A percentile compares a stretch with the other conserved stretches of the same genome.
Conservation (phyloP, 768 basidiomycete genomes). For the Boletus patriciae region DNA sequence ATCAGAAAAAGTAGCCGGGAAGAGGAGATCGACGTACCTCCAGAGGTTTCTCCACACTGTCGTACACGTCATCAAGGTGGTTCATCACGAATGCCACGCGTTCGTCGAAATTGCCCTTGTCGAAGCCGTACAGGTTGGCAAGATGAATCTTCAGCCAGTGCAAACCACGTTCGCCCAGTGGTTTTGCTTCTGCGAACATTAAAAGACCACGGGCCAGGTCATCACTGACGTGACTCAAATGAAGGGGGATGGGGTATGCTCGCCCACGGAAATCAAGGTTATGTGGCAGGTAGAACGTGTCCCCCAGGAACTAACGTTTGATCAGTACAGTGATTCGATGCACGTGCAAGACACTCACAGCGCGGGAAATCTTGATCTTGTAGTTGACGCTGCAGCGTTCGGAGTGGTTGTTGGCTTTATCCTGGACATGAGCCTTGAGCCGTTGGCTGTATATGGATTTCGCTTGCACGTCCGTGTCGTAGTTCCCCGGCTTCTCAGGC, state of each 20-base stretch:
- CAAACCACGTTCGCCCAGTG: constrained; percentile 80
- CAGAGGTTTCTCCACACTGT: constrained; percentile 79
- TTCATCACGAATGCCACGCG: constrained; percentile 78
- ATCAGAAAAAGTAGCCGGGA: constrained; percentile 3
- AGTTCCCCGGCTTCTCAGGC: constrained; percentile 48
- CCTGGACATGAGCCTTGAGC: constrained; percentile 53
- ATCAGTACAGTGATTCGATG: background rate
- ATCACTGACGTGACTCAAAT: constrained; percentile 94
- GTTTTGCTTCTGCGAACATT: constrained; percentile 74
- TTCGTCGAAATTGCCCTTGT: constrained; percentile 93
- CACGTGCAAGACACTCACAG: constrained; percentile 50
- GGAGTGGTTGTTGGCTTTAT: constrained; percentile 81
- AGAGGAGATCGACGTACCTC: constrained; percentile 45
- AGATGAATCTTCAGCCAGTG: constrained; percentile 96
- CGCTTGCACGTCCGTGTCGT: constrained; percentile 53
- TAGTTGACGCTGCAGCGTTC: constrained; percentile 94
- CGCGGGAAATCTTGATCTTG: constrained; percentile 92
- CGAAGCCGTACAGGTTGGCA: constrained; percentile 89
- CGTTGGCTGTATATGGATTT: constrained; percentile 55
- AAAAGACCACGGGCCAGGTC: constrained; percentile 88
- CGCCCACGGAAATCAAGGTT: constrained; percentile 98
- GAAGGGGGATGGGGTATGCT: constrained; percentile 94
- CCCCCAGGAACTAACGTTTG: constrained; percentile 69
- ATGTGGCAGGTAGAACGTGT: constrained; percentile 89
- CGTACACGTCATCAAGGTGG: constrained; percentile 73